phyloP scores from a whole-genome alignment of 768 basidiomycete genomes.

The Dentipellis sp. region DNA sequence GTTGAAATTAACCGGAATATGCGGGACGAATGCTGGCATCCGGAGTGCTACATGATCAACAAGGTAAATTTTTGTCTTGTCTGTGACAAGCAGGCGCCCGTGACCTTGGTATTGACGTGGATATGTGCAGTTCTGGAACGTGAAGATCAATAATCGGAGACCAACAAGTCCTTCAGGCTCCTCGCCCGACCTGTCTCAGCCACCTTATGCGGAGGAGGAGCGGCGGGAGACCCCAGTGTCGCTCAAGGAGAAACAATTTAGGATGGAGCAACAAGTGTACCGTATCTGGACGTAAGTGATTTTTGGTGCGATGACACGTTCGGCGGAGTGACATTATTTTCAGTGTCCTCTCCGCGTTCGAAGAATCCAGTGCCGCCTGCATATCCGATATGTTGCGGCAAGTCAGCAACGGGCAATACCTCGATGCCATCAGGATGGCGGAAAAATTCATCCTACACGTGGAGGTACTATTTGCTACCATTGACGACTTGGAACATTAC shows the following conservation, averaged over 20 bases:
- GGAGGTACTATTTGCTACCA: slow-evolving; percentile 92
- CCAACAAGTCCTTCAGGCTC: slow-evolving; percentile 46
- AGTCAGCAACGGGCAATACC: slow-evolving; percentile 93
- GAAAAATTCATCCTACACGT: slow-evolving; percentile 99
- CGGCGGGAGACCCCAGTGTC: slow-evolving; percentile 64
- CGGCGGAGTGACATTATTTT: slow-evolving; percentile 5
- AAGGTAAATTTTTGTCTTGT: slow-evolving; percentile 51
- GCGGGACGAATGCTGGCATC: slow-evolving; percentile 99
- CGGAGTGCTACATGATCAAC: slow-evolving; percentile 99
- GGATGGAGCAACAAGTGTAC: slow-evolving; percentile 97
- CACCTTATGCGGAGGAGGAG: slow-evolving; percentile 70
- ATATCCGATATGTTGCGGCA: slow-evolving; percentile 98
- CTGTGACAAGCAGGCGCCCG: not conserved
- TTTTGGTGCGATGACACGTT: not conserved
- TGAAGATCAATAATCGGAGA: slow-evolving; percentile 76
- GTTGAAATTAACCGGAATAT: slow-evolving; percentile 99
- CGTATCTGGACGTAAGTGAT: slow-evolving; percentile 92
- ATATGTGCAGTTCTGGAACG: slow-evolving; percentile 87
- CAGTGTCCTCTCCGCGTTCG: slow-evolving; percentile 92
- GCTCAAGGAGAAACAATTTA: slow-evolving; percentile 81
- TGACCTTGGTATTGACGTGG: slow-evolving; percentile 2
- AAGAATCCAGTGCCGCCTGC: slow-evolving; percentile 98
- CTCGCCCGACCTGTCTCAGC: slow-evolving; percentile 23
- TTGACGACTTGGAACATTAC: slow-evolving; percentile 91
- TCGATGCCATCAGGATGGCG: slow-evolving; percentile 96